Conservation (phyloP, 768 basidiomycete species). For the Hortiboletus flavorubellus region DNA sequence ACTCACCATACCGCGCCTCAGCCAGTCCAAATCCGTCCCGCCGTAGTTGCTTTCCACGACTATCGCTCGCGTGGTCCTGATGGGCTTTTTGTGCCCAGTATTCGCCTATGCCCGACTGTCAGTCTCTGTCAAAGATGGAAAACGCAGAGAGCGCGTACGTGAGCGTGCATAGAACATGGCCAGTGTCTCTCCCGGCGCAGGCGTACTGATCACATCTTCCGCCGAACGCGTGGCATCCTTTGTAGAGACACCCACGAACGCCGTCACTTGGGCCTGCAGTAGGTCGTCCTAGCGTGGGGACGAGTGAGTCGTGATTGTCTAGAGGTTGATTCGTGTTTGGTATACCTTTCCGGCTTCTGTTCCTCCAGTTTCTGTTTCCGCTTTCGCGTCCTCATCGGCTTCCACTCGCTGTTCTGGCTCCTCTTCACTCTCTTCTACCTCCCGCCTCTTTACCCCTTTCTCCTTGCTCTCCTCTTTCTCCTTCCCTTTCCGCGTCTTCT, state of each 20-base stretch:
- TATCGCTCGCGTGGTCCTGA: constrained; percentile 46
- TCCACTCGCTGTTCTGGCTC: constrained; percentile 7
- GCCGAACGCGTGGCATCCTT: constrained; percentile 50
- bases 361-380: no score
- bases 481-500: constrained; percentile 1
- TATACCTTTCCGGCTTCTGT: constrained; percentile 17
- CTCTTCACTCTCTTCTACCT: constrained; percentile 31
- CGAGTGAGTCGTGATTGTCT: neutral
- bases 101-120: constrained; percentile 45
- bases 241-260: constrained; percentile 64
- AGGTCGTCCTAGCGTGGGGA: constrained; percentile 34
- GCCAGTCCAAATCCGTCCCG: constrained; percentile 77
- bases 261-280: constrained; percentile 42
- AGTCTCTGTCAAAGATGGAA: neutral
- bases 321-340: fast-evolving
- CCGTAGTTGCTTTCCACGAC: constrained; percentile 73
- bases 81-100: constrained; percentile 79
- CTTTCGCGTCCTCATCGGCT: neutral
- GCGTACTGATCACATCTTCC: constrained; percentile 76
- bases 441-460: constrained; percentile 15
- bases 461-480: constrained; percentile 5
- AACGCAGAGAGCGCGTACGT: constrained; percentile 41
- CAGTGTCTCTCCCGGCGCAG: constrained; percentile 79
- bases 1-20: constrained; percentile 62
- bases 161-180: constrained; percentile 81